Evolutionary conservation across 2,329 filamentous ascomycete genomes (phyloP).

Genomic region (Cercospora berteroae): DNA sequence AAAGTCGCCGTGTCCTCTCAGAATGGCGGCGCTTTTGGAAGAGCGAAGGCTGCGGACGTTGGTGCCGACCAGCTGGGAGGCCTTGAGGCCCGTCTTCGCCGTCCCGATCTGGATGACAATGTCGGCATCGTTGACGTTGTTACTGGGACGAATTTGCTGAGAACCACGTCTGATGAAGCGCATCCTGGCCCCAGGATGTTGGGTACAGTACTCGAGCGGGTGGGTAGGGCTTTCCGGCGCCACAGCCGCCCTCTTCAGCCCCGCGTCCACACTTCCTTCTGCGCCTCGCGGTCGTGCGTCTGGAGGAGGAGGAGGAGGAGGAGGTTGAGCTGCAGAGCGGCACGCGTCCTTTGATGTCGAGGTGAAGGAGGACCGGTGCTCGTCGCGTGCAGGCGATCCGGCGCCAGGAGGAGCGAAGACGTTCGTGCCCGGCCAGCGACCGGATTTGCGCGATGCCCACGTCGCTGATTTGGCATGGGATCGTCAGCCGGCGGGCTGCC

Average conservation of each 20-base stretch:
- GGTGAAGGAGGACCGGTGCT: background rate
- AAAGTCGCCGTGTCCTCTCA: background rate
- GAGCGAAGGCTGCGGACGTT: constrained; percentile 10
- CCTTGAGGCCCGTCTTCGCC: constrained; percentile 22
- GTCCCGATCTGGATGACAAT: constrained; percentile 23
- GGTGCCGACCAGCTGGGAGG: constrained; percentile 21
- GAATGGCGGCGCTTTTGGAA: constrained; percentile 5
- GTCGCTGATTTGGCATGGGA: background rate
- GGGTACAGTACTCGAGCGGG: background rate
- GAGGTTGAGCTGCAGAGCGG: background rate
- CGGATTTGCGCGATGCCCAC: background rate
- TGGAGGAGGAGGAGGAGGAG: background rate
- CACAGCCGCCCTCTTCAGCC: constrained; percentile 3
- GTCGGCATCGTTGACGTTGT: constrained; percentile 15
- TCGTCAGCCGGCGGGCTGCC: background rate
- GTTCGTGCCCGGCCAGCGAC: background rate
- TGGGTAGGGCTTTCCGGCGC: constrained; percentile 7
- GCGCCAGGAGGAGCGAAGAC: background rate
- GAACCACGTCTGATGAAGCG: constrained; percentile 14
- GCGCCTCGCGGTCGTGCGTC: background rate
- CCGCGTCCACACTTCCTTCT: background rate
- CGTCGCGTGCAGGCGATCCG: background rate
- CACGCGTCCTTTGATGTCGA: background rate
- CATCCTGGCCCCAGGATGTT: constrained; percentile 13
- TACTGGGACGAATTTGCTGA: constrained; percentile 5